A percentile compares a stretch with the other conserved stretches of the same genome.
phyloP scores from a whole-genome alignment of 2,329 filamentous ascomycete genomes.

The Aureobasidium sp. region DNA sequence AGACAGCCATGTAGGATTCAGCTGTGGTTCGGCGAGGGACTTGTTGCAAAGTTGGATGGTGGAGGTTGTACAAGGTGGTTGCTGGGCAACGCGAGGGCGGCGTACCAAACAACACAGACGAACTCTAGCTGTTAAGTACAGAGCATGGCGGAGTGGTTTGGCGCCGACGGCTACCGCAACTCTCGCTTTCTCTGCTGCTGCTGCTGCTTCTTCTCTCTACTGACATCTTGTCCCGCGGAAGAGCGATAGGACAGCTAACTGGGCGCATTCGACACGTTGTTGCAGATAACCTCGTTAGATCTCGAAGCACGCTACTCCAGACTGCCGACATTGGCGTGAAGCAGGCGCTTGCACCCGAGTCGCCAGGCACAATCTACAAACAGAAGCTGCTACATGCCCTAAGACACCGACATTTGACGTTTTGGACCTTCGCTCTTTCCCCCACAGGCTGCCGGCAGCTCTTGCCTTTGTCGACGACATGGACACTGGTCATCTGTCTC shows the following conservation, averaged over 20 bases:
- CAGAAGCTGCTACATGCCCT: not conserved
- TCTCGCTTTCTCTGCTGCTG: not conserved
- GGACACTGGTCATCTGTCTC: constrained; percentile 86
- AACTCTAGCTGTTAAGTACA: not conserved
- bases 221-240: not conserved
- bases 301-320: constrained; percentile 1
- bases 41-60: not conserved
- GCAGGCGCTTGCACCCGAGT: not conserved
- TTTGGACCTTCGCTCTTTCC: not conserved
- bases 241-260: not conserved
- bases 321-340: constrained; percentile 3
- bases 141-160: not conserved
- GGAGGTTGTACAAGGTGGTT: not conserved
- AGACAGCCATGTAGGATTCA: not conserved
- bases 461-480: constrained; percentile 38
- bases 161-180: not conserved
- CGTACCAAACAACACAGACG: constrained; percentile 1
- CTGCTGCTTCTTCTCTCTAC: not conserved
- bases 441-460: constrained; percentile 24
- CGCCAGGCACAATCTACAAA: not conserved
- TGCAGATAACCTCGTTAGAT: not conserved
- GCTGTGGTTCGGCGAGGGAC: constrained; percentile 1
- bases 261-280: not conserved
- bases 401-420: not conserved
- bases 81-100: constrained; percentile 1